Evolutionary conservation across 345 rosid genomes (phyloP), one percentile per base, ranked within the genome.

Genomic region (Eutrema japonicum): DNA sequence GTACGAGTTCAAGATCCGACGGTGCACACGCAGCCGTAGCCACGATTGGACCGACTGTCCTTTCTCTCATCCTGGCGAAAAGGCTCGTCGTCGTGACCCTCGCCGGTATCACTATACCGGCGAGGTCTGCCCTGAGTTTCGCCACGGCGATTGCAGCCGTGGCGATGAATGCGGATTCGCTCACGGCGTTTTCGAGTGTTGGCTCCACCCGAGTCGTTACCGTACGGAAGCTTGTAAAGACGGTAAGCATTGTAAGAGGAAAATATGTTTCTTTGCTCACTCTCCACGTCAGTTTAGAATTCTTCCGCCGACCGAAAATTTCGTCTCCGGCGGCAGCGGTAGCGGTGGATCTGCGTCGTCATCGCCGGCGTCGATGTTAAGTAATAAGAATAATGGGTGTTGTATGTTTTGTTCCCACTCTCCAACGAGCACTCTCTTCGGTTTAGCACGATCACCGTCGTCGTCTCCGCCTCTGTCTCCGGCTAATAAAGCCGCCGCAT

Each of bases 41-140:
- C 98, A 94, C 13, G 98, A 91, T 76, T 94, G 98, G 98, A 94
- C 97, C 0, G 93, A 91, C 77, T 94, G 98, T 66, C 98, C 98
- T 29, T 94, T 91, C 13, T 85, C 95, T 9, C 98, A 94, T 38
- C 90, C 95, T 0, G 89, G 95, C 0, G 98, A 94, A 75, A 94
- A 94, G 69, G 97, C 98, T 40, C 88, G 88, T 68, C 88, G 98
- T 6, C 85, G 98, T 22, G 97, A 94, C 70, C 98, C 95, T 7
- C 68, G 84, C 51, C 76, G 80, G 65, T 89, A 56, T 52, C 82
- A 77, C 13, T 94, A 94, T 66, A 84, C 89, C 1, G 93, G 97
- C 8, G 69, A 83, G 7, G 85, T 87, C 2, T 94, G 98, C 27
- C 78, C 97, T 0, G 89, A 91, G 82, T 91, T 79, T 64, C 87